These are phyloP conservation scores for Lactarius indigo DNA, from an alignment of 768 basidiomycete species.

Conservation along the genomic window DNA sequence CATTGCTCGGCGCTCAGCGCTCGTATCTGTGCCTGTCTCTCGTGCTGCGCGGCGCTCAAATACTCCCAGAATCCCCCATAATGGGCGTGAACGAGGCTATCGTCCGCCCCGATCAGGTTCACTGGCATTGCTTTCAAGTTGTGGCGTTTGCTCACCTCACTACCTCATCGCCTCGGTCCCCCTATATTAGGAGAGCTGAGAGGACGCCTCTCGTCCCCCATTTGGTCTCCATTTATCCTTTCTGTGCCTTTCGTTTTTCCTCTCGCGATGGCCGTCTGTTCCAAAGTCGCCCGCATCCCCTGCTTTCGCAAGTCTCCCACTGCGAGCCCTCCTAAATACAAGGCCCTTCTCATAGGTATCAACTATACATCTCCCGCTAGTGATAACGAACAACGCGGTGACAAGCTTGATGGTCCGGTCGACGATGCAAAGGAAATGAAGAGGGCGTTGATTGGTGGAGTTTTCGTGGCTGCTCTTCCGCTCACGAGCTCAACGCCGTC, in stretches of 20 bases:
- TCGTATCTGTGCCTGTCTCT: background rate
- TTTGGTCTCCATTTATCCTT: background rate
- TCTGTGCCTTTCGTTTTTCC: background rate
- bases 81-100: background rate
- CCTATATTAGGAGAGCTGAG: background rate
- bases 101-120: background rate
- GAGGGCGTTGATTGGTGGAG: constrained; percentile 11
- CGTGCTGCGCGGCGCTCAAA: background rate
- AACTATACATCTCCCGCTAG: background rate
- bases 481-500: background rate
- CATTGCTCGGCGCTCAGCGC: background rate
- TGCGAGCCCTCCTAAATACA: background rate
- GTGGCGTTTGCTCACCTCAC: background rate
- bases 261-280: background rate
- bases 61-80: background rate
- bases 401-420: constrained; percentile 1
- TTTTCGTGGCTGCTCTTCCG: background rate
- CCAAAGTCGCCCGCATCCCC: background rate
- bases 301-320: background rate
- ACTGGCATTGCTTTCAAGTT: background rate
- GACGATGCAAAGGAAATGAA: constrained; percentile 14
- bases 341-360: constrained; percentile 2
- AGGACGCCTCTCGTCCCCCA: background rate
- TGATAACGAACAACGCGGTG: background rate
- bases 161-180: background rate